Percentiles rank a stretch among this genome's conserved stretches.
These are phyloP conservation scores for Prunus mira DNA, from an alignment of 306 rosid species.

Conservation along the genomic window DNA sequence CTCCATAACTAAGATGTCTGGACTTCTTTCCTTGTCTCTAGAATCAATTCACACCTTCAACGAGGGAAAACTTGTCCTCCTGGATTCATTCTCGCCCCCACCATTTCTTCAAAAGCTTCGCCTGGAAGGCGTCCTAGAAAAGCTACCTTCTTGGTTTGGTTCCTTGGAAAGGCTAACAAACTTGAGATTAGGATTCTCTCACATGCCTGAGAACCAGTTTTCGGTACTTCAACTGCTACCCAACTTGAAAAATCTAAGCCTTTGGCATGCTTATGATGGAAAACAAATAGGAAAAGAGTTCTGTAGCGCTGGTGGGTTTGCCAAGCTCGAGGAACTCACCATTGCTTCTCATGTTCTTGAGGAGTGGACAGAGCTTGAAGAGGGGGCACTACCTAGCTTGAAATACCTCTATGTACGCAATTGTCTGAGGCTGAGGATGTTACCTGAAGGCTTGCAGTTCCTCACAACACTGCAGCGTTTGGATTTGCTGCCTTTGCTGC, in stretches of 20 bases:
- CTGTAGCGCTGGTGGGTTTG: conserved; percentile 21
- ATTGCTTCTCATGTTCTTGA: conserved; percentile 25
- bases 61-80: conserved; percentile 13
- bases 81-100: conserved; percentile 24
- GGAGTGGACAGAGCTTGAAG: conserved; percentile 30
- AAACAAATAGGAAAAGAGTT: conserved; percentile 18
- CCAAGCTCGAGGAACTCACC: conserved; percentile 20
- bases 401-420: conserved; percentile 13
- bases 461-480: conserved; percentile 15
- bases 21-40: conserved; percentile 23
- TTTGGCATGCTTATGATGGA: conserved; percentile 24
- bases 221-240: conserved; percentile 28
- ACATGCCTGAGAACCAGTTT: conserved; percentile 15
- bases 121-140: conserved; percentile 10
- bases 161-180: conserved; percentile 20
- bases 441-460: conserved; percentile 20
- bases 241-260: conserved; percentile 17
- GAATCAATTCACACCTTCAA: neutral
- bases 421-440: conserved; percentile 8
- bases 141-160: conserved; percentile 22
- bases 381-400: conserved; percentile 27
- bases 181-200: conserved; percentile 16
- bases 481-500: conserved; percentile 9
- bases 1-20: conserved; percentile 19
- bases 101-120: conserved; percentile 22